These are phyloP conservation scores for Cladosporium sp. DNA, from an alignment of 2,329 filamentous ascomycete genomes.

Conservation along the genomic window DNA sequence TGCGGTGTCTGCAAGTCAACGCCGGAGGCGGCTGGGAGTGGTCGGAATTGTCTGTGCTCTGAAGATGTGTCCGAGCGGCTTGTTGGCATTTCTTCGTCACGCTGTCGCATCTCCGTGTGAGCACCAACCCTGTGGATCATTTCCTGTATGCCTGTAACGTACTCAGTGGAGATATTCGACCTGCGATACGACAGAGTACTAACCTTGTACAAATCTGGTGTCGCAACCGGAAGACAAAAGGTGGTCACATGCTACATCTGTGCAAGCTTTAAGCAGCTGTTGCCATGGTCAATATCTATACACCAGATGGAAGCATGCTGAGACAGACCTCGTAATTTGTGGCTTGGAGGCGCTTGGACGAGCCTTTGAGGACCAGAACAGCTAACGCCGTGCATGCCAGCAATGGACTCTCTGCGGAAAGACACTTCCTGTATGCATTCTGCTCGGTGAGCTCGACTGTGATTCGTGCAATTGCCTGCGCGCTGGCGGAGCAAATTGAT, in stretches of 20 bases:
- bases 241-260: background rate
- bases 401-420: background rate
- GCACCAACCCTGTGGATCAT: background rate
- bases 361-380: background rate
- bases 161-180: background rate
- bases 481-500: background rate
- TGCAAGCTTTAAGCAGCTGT: background rate
- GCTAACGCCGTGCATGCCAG: background rate
- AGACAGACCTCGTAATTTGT: background rate
- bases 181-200: background rate
- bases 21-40: too few species aligned
- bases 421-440: background rate
- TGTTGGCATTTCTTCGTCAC: background rate
- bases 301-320: background rate
- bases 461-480: background rate
- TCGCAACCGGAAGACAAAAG: background rate
- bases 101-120: background rate
- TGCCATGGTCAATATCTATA: background rate
- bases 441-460: background rate
- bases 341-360: background rate
- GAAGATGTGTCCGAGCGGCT: background rate
- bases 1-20: too few species aligned
- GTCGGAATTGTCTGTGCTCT: too few species aligned
- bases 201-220: background rate
- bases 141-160: background rate